Evolutionary conservation across 2,329 filamentous ascomycete genomes (phyloP).

Genomic region (Bipolaris bicolor): DNA sequence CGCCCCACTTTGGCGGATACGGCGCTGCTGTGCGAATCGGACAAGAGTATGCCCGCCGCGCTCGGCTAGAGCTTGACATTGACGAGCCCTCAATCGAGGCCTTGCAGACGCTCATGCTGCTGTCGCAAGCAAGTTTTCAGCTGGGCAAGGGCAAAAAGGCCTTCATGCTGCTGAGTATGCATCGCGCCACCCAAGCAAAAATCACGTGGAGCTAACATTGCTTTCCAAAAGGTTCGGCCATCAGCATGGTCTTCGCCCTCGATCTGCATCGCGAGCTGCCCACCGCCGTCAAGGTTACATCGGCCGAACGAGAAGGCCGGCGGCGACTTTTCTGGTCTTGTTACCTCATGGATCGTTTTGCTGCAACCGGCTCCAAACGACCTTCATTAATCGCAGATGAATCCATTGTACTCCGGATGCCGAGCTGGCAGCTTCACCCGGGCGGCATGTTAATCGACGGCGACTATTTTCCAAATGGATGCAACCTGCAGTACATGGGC

Average conservation of each 20-base stretch:
- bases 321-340: constrained; percentile 88
- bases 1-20: constrained; percentile 69
- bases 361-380: constrained; percentile 79
- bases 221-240: constrained; percentile 70
- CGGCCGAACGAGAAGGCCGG: constrained; percentile 75
- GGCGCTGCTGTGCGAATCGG: constrained; percentile 71
- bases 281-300: constrained; percentile 64
- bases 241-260: constrained; percentile 82
- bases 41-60: constrained; percentile 73
- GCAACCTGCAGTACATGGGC: constrained; percentile 76
- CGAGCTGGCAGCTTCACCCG: constrained; percentile 72
- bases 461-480: constrained; percentile 79
- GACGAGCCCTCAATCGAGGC: constrained; percentile 82
- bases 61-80: constrained; percentile 73
- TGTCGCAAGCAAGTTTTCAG: constrained; percentile 77
- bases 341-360: constrained; percentile 85
- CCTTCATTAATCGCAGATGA: constrained; percentile 81
- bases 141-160: constrained; percentile 81
- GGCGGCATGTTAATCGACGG: constrained; percentile 71
- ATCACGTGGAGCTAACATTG: constrained; percentile 24
- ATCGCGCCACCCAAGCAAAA: background rate
- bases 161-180: constrained; percentile 80
- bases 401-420: constrained; percentile 74
- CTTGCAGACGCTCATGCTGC: constrained; percentile 75
- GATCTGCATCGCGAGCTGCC: constrained; percentile 81